phyloP scores from a whole-genome alignment of 2,329 filamentous ascomycete species.

The Ophiostoma ulmi region DNA sequence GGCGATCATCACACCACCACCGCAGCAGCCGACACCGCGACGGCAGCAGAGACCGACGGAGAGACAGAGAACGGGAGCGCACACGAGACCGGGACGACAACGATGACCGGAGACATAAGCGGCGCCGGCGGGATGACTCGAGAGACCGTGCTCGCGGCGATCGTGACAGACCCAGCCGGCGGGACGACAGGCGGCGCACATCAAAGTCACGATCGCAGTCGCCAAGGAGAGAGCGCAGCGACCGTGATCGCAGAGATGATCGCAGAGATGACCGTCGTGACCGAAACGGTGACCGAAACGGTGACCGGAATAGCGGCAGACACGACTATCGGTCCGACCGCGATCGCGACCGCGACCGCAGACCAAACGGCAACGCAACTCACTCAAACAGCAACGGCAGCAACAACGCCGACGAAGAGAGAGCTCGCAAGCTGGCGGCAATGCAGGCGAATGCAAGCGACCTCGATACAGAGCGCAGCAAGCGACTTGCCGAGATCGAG shows the following conservation, averaged over 20 bases:
- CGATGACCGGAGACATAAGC: background rate
- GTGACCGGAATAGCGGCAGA: background rate
- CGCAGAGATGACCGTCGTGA: conserved; percentile 7
- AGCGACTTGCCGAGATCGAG: conserved; percentile 61
- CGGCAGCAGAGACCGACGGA: conserved; percentile 12
- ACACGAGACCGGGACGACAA: background rate
- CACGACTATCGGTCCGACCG: too few species aligned
- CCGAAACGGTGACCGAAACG: background rate
- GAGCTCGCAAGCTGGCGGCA: conserved; percentile 62
- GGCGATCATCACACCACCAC: conserved; percentile 26
- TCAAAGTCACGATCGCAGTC: conserved; percentile 31
- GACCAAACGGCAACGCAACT: background rate
- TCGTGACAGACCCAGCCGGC: conserved; percentile 28
- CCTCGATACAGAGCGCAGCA: conserved; percentile 64
- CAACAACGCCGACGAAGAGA: conserved; percentile 39
- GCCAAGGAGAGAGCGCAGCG: conserved; percentile 24
- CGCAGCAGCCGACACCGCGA: conserved; percentile 20
- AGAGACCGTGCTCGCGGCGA: background rate
- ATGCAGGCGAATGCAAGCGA: conserved; percentile 68
- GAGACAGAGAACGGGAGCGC: conserved; percentile 2
- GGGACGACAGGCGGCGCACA: conserved; percentile 35
- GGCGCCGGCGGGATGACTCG: background rate
- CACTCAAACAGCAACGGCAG: background rate
- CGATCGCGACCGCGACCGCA: background rate
- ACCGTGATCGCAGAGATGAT: background rate